Base-by-base conservation (phyloP, 2,329 filamentous ascomycete species). In the Taxawa tesnikishii region DNA sequence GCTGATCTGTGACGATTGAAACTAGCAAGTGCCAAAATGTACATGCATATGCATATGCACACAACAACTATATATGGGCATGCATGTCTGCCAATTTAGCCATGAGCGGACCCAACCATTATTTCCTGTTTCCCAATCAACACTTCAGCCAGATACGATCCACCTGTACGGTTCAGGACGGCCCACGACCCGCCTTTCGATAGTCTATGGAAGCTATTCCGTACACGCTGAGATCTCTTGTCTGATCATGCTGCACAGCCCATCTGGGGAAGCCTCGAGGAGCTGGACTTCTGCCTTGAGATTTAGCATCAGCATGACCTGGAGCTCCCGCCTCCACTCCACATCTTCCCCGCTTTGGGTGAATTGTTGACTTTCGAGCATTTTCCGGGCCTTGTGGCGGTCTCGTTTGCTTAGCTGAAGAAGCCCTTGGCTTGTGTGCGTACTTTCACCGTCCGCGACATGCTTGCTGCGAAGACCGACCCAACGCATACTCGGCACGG, bases 201-300 rank as follows among this genome's bases (percentile, higher is more conserved):
- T n/a, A n/a, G n/a, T n/a, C n/a, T n/a, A n/a, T n/a, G n/a, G n/a
- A n/a, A n/a, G n/a, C n/a, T n/a, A n/a, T n/a, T n/a, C n/a, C n/a
- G n/a, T n/a, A n/a, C n/a, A n/a, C n/a, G n/a, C n/a, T n/a, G n/a
- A n/a, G n/a, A n/a, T n/a, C n/a, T n/a, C n/a, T n/a, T n/a, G n/a
- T n/a, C 26, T 27, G 18, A 36, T 32, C 29, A 53, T 25, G 6
- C 40, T 32, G 7, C 10, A 23, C 45, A 53, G 43, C 5, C 44
- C 45, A 23, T 36, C 29, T 3, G 45, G 37, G 6, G 41, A 27
- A 10, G 46, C 44, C 33, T 55, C 49, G 3, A 56, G 40, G 16
- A 54, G 17, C 36, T 90, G 80, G 31, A 88, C 82, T 48, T 90
- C 83, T 0, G 78, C 79, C 47, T 88, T 90, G 29, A 75, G 45